Evolutionary conservation across 2,329 filamentous ascomycete genomes (phyloP), one percentile per base, ranked within the genome.

Genomic region (Phaeophleospora eucalypticola): DNA sequence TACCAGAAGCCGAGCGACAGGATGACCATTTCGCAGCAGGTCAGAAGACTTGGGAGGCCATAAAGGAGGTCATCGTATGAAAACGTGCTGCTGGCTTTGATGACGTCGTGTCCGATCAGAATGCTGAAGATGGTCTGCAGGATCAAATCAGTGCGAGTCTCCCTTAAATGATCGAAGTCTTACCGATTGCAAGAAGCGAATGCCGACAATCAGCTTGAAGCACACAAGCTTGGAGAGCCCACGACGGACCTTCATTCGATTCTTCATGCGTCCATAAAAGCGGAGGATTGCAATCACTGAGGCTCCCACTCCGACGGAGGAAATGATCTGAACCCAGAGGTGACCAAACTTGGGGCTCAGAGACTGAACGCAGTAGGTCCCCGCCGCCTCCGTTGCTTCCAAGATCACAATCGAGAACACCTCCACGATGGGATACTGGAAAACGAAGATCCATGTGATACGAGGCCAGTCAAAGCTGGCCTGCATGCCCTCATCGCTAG

Each of bases 121-220:
- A 59, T 49, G 41, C 49, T 59, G 54, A 63, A 64, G 29, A 59
- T 43, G 44, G 56, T 54, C 18, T 41, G 24, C 4, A 27, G 17
- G n/a, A n/a, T n/a, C n/a, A n/a, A n/a, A n/a, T n/a, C n/a, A n/a
- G n/a, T n/a, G n/a, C n/a, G n/a, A n/a, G n/a, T n/a, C n/a, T n/a
- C n/a, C n/a, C n/a, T n/a, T n/a, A n/a, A n/a, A n/a, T n/a, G n/a
- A n/a, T n/a, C n/a, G n/a, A n/a, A n/a, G n/a, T 24, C 39, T 16
- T 41, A 41, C 39, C 12, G 43, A 46, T 33, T 63, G 56, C 17
- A 58, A 35, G 41, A 64, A 59, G 14, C 59, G 52, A 36, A 63
- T 33, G 43, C 56, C 51, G 24, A 64, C 58, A 20, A 64, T 60
- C 12, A 58, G 40, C 43, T 64, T 64, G 53, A 64, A 64, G 37